Conservation (phyloP, 2,329 filamentous ascomycete genomes). For the Fusarium nelsonii region DNA sequence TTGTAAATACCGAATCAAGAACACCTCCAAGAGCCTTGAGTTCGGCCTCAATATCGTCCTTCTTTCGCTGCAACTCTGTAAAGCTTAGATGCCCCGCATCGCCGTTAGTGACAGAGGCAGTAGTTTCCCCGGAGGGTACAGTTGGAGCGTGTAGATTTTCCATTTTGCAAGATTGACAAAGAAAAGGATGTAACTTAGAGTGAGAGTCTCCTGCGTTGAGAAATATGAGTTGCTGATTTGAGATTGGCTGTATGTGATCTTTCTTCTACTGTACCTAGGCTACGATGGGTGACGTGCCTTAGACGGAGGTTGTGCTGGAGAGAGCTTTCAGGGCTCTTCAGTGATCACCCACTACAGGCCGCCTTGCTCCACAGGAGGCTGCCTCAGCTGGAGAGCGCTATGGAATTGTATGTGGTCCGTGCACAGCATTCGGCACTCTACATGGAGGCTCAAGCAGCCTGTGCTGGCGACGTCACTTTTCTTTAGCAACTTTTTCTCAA, state of each 20-base stretch:
- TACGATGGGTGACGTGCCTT: conserved; percentile 41
- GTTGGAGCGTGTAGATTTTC: conserved; percentile 70
- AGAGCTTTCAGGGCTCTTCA: conserved; percentile 22
- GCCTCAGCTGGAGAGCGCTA: neutral
- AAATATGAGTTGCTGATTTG: conserved; percentile 11
- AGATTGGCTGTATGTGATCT: neutral
- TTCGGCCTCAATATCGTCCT: conserved; percentile 87
- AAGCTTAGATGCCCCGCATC: conserved; percentile 75
- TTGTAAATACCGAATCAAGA: conserved; percentile 80
- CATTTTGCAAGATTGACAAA: conserved; percentile 55
- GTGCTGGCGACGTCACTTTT: conserved; percentile 51
- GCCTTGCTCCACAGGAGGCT: neutral
- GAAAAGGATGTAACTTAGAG: neutral
- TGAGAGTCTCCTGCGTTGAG: neutral
- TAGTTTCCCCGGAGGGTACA: conserved; percentile 79
- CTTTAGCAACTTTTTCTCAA: conserved; percentile 39
- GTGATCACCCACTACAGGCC: conserved; percentile 10
- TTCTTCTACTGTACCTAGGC: conserved; percentile 20
- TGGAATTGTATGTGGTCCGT: conserved; percentile 25
- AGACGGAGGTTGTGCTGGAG: neutral
- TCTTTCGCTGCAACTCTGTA: conserved; percentile 83
- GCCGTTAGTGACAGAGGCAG: conserved; percentile 70
- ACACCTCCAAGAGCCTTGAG: conserved; percentile 86
- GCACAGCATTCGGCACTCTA: conserved; percentile 12
- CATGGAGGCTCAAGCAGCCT: conserved; percentile 9